Conservation (phyloP, 768 basidiomycete genomes). For the Punctularia strigosozonata region DNA sequence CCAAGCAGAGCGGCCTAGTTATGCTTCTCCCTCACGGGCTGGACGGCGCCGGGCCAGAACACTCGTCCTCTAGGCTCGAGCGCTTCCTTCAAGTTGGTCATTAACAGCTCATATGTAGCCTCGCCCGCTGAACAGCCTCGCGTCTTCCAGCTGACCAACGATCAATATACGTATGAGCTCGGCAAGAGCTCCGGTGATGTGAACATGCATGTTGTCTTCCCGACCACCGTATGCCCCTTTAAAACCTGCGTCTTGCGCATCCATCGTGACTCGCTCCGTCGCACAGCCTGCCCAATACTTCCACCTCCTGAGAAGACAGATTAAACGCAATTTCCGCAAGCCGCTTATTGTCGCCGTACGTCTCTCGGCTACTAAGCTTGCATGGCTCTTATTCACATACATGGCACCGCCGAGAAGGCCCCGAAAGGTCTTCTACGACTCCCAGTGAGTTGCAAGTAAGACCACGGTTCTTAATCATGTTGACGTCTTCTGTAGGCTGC, state of each 20-base stretch:
- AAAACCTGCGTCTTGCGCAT: too few relatives aligned
- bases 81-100: constrained; percentile 71
- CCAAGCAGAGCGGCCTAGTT: constrained; percentile 82
- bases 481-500: constrained; percentile 41
- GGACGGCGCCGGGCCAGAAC: constrained; percentile 90
- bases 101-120: not conserved
- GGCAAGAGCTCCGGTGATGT: constrained; percentile 32
- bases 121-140: not conserved
- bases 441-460: constrained; percentile 33
- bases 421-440: constrained; percentile 78
- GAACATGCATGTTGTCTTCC: constrained; percentile 79
- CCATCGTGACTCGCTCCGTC: too few relatives aligned
- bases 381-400: too few relatives aligned
- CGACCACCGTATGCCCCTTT: too few relatives aligned
- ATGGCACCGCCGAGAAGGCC: too few relatives aligned
- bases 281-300: constrained; percentile 86
- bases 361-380: too few relatives aligned
- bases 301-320: constrained; percentile 82
- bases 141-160: constrained; percentile 60
- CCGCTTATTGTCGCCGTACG: constrained; percentile 76
- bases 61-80: constrained; percentile 82
- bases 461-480: not conserved
- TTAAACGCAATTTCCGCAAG: constrained; percentile 76
- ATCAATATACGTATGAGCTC: constrained; percentile 37
- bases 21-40: constrained; percentile 82